Evolutionary conservation across 225 moss, liverwort and hornwort species (phyloP).

Genomic region (Marchantia paleacea): DNA sequence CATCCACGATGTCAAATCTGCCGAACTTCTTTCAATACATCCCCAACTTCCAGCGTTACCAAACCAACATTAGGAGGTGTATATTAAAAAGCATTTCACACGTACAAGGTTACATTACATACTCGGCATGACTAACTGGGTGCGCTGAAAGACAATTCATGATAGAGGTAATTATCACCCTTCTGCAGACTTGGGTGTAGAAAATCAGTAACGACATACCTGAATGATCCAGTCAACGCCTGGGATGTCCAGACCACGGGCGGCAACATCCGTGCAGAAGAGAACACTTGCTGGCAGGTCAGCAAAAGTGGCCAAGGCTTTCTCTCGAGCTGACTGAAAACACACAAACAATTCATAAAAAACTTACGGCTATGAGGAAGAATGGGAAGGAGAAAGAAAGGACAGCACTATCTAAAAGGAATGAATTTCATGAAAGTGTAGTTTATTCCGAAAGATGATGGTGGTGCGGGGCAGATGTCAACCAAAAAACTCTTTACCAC

Average conservation of each 20-base stretch:
- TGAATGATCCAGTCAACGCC: slow-evolving; percentile 98
- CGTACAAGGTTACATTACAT: too few species aligned
- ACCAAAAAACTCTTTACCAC: too few species aligned
- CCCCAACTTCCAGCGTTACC: too few species aligned
- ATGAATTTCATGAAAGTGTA: too few species aligned
- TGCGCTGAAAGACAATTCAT: background rate
- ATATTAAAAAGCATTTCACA: too few species aligned
- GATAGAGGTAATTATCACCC: background rate
- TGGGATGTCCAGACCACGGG: slow-evolving; percentile 96
- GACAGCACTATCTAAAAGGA: too few species aligned
- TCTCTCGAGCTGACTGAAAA: slow-evolving; percentile 75
- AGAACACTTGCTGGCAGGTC: slow-evolving; percentile 65
- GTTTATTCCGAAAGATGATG: too few species aligned
- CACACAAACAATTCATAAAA: background rate
- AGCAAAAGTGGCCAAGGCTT: slow-evolving; percentile 71
- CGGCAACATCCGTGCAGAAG: slow-evolving; percentile 94
- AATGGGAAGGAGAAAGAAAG: too few species aligned
- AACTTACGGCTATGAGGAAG: too few species aligned
- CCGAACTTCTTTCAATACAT: background rate
- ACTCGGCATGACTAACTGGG: background rate
- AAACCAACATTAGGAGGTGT: too few species aligned
- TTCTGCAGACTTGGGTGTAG: background rate
- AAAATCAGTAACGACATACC: slow-evolving; percentile 39
- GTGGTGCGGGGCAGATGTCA: too few species aligned
- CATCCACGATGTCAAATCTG: background rate